Evolutionary conservation across 148 eudicot genomes (phyloP).

Genomic region (Heliamphora exappendiculata): DNA sequence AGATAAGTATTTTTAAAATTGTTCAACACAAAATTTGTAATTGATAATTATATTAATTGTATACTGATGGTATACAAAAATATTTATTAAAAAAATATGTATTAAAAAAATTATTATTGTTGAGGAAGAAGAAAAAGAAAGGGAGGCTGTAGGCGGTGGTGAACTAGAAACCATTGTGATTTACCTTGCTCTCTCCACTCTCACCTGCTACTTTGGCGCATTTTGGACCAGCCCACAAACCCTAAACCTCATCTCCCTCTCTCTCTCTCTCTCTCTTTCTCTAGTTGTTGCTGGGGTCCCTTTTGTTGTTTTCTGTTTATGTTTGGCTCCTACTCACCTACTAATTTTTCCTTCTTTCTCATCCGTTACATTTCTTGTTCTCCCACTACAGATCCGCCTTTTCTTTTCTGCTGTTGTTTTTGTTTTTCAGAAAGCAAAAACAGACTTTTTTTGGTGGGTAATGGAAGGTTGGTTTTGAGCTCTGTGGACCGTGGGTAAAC

Average conservation of each 20-base stretch:
- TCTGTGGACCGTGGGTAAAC: constrained; percentile 17
- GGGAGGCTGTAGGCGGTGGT: no score
- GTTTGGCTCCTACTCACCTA: constrained; percentile 18
- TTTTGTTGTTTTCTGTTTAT: not conserved
- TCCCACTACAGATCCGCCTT: constrained; percentile 14
- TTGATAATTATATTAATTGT: no score
- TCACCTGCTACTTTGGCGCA: constrained; percentile 15
- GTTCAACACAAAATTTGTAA: no score
- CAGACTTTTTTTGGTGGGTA: not conserved
- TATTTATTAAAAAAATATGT: no score
- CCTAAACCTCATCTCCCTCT: not conserved
- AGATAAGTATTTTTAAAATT: no score
- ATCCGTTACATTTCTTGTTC: not conserved
- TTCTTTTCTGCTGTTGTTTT: constrained; percentile 1
- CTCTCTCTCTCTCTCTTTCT: not conserved
- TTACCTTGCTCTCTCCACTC: not conserved
- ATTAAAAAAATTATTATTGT: no score
- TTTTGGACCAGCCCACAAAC: constrained; percentile 17
- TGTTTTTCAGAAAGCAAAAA: constrained; percentile 6
- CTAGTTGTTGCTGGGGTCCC: constrained; percentile 12
- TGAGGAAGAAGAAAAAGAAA: no score
- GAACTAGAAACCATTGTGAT: constrained; percentile 13
- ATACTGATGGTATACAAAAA: no score
- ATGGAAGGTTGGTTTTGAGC: not conserved
- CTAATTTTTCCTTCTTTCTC: not conserved